These are phyloP conservation scores for Saccharomyces kudriavzevii DNA, from an alignment of 805 yeast species.

Conservation along the genomic window DNA sequence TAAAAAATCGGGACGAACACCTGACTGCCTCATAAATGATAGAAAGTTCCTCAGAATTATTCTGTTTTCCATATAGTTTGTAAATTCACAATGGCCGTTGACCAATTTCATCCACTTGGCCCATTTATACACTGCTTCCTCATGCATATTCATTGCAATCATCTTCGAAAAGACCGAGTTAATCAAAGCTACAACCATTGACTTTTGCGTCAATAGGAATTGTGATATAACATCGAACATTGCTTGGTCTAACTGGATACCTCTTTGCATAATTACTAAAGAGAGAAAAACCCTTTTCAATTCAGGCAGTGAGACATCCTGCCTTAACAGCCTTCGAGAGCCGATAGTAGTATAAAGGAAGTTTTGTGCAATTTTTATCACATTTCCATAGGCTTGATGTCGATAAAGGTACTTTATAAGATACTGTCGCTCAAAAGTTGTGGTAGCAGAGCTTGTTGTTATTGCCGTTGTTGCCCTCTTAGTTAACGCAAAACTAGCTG, in stretches of 20 bases:
- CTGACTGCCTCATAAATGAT: conserved; percentile 9
- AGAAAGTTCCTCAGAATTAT: conserved; percentile 14
- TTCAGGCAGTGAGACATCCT: conserved; percentile 14
- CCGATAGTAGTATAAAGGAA: conserved; percentile 7
- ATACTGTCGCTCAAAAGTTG: conserved; percentile 9
- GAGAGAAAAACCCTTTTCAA: conserved; percentile 15
- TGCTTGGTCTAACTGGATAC: conserved; percentile 7
- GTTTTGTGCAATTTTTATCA: conserved; percentile 12
- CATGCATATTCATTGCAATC: background rate
- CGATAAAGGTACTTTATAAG: conserved; percentile 14
- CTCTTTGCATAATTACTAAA: conserved; percentile 9
- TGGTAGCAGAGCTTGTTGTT: background rate
- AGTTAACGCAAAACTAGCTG: background rate
- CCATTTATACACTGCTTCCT: conserved; percentile 17
- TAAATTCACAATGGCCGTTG: conserved; percentile 24
- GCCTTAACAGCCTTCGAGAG: conserved; percentile 3
- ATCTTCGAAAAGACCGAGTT: conserved; percentile 12
- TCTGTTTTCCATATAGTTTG: conserved; percentile 14
- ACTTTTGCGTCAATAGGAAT: conserved; percentile 14
- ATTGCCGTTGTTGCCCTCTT: background rate
- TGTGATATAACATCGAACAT: conserved; percentile 17
- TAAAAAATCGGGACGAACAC: background rate
- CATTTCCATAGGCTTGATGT: conserved; percentile 11
- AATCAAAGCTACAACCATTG: conserved; percentile 11
- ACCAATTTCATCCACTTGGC: conserved; percentile 16